Base-by-base conservation (phyloP, 2,329 filamentous ascomycete species). In the Lasiodiplodia sp. region DNA sequence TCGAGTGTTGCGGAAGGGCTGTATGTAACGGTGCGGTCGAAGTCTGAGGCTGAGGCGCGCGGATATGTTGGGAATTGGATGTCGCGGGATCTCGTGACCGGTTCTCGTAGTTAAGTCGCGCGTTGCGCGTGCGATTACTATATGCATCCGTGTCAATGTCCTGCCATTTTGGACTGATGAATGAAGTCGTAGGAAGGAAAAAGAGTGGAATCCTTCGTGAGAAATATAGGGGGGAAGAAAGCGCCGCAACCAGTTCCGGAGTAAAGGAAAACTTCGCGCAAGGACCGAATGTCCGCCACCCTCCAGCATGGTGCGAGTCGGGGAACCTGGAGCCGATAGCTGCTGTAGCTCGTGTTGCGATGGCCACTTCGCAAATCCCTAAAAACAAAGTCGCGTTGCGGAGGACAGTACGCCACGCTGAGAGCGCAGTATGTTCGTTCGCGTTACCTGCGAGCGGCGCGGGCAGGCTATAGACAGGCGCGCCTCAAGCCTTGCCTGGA, bases 71-170 rank as follows among this genome's bases (percentile, higher is more conserved):
- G 28, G 60, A 31, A 52, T 64, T 34, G 28, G 44, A 37, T 37
- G 44, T 51, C 12, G 28, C 58, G 44, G 25, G 40, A 21, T 31
- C 60, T 37, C 23, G 58, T 51, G 58, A 37, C 44, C 51, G 58
- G 58, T 37, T 51, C 28, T 51, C 60, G 60, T 52, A 64, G 60
- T 47, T 64, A 52, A 34, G 31, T 64, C 31, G 60, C 60, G 60
- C 44, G 47, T 16, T 38, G 60, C 58, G 60, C 31, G 37, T 52
- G 60, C 44, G 60, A 64, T 64, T 64, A 64, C 60, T 64, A 25
- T 49, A 34, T 37, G 31, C 44, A 23, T 31, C 14, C 28, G 40
- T 23, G 60, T 64, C 60, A 64, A 64, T 23, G 38, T n/a, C 18
- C n/a, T n/a, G 25, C 18, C 34, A 21, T 52, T 25, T 38, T 11